Conservation (phyloP, 2,329 filamentous ascomycete genomes). For the Beauveria bassiana region DNA sequence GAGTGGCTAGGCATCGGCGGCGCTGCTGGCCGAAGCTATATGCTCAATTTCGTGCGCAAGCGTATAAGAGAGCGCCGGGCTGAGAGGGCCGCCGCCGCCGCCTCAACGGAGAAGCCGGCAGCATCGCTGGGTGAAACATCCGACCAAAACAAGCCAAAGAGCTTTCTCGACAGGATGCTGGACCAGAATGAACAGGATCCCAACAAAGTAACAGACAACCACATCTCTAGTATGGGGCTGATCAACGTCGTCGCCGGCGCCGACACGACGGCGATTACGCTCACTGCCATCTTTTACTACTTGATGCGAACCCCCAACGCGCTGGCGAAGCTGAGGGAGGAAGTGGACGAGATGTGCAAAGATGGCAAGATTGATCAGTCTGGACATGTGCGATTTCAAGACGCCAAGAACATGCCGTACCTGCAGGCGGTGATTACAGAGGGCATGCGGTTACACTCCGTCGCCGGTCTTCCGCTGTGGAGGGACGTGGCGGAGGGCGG, state of each 20-base stretch:
- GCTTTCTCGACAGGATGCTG: conserved; percentile 22
- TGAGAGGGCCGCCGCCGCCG: conserved; percentile 12
- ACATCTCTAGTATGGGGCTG: conserved; percentile 20
- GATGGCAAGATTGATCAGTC: conserved; percentile 6
- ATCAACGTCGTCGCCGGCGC: conserved; percentile 31
- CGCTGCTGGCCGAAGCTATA: conserved; percentile 19
- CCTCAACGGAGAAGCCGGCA: conserved; percentile 8
- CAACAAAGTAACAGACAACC: conserved; percentile 31
- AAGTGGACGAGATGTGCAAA: conserved; percentile 15
- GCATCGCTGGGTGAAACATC: conserved; percentile 5
- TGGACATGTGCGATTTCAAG: conserved; percentile 24
- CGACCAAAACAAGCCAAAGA: conserved; percentile 9
- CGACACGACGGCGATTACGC: conserved; percentile 41
- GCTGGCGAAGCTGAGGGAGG: conserved; percentile 18
- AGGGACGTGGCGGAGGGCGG: conserved; percentile 39
- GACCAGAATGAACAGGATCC: conserved; percentile 33
- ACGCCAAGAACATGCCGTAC: conserved; percentile 37
- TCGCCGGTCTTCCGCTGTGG: conserved; percentile 40
- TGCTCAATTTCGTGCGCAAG: conserved; percentile 21
- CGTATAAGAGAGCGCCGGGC: conserved; percentile 19
- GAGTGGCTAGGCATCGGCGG: conserved; percentile 15
- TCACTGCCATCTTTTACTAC: conserved; percentile 37
- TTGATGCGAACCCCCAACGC: conserved; percentile 26
- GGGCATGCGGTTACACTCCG: conserved; percentile 41
- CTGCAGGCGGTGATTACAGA: conserved; percentile 47